These are phyloP conservation scores for Monilinia fructigena DNA, from an alignment of 2,329 filamentous ascomycete genomes.

Conservation along the genomic window DNA sequence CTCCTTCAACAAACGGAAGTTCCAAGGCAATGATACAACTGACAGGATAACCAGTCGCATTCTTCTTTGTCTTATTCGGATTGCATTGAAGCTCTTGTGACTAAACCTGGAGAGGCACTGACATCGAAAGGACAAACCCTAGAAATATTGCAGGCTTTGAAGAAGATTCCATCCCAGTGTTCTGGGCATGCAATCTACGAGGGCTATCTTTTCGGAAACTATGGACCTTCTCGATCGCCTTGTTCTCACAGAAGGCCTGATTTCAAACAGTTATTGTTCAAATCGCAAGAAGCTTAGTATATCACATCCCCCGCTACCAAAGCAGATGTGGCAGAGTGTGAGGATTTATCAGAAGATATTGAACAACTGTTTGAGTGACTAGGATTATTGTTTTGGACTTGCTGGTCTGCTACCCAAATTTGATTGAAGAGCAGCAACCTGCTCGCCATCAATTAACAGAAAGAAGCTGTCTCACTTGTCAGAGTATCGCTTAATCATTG, in stretches of 20 bases:
- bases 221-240: slow-evolving; percentile 94
- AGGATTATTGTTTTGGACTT: slow-evolving; percentile 89
- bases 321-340: slow-evolving; percentile 63
- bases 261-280: slow-evolving; percentile 90
- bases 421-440: slow-evolving; percentile 62
- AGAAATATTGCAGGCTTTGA: slow-evolving; percentile 85
- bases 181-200: slow-evolving; percentile 96
- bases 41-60: slow-evolving; percentile 96
- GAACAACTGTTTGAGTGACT: slow-evolving; percentile 97
- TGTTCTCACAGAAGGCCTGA: slow-evolving; percentile 83
- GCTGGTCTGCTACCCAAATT: slow-evolving; percentile 82
- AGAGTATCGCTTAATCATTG: slow-evolving; percentile 76
- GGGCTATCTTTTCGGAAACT: slow-evolving; percentile 92
- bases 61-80: slow-evolving; percentile 98
- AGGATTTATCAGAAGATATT: slow-evolving; percentile 90
- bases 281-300: slow-evolving; percentile 84
- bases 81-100: slow-evolving; percentile 91
- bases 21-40: slow-evolving; percentile 80
- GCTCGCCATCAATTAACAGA: slow-evolving; percentile 74
- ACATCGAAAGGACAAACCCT: slow-evolving; percentile 76
- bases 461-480: slow-evolving; percentile 81
- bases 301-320: slow-evolving; percentile 81
- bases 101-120: slow-evolving; percentile 68
- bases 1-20: slow-evolving; percentile 43
- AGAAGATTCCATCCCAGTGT: slow-evolving; percentile 94